These are phyloP conservation scores for Grammothele lineata DNA, from an alignment of 768 basidiomycete species.

Conservation along the genomic window DNA sequence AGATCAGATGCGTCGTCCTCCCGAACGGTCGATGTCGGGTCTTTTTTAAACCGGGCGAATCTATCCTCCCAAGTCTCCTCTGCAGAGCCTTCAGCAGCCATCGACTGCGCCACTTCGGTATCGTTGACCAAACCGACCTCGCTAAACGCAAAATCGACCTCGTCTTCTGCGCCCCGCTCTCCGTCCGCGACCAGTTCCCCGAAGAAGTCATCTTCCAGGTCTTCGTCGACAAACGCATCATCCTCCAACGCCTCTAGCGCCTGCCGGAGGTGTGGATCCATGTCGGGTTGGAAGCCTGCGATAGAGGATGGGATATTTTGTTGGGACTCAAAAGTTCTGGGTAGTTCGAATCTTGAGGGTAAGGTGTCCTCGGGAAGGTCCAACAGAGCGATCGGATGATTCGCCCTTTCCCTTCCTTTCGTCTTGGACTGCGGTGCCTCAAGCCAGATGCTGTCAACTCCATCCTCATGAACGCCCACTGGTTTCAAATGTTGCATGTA, in stretches of 20 bases:
- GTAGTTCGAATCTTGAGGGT: slow-evolving; percentile 70
- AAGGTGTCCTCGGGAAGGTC: slow-evolving; percentile 68
- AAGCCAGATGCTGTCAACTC: slow-evolving; percentile 75
- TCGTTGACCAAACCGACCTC: slow-evolving; percentile 42
- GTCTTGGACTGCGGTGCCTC: slow-evolving; percentile 55
- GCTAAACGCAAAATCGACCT: slow-evolving; percentile 60
- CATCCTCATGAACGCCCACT: slow-evolving; percentile 73
- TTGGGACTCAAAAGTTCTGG: slow-evolving; percentile 69
- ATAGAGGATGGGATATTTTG: slow-evolving; percentile 79
- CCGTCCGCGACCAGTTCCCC: slow-evolving; percentile 66
- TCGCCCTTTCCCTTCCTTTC: slow-evolving; percentile 38
- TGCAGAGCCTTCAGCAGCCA: slow-evolving; percentile 23
- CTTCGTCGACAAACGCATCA: slow-evolving; percentile 87
- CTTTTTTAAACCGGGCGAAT: slow-evolving; percentile 75
- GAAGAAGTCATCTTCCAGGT: slow-evolving; percentile 73
- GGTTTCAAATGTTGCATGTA: slow-evolving; percentile 95
- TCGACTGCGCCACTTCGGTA: slow-evolving; percentile 9
- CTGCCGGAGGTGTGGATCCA: slow-evolving; percentile 95
- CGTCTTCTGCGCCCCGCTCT: slow-evolving; percentile 59
- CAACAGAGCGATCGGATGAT: slow-evolving; percentile 38
- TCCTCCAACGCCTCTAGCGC: slow-evolving; percentile 92
- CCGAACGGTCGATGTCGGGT: slow-evolving; percentile 27
- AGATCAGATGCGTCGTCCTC: slow-evolving; percentile 36
- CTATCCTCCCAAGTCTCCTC: slow-evolving; percentile 68
- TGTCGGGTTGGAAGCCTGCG: slow-evolving; percentile 87